These are phyloP conservation scores for Calamus simplicifolius DNA, from an alignment of 176 grass and related monocot species.

Conservation along the genomic window DNA sequence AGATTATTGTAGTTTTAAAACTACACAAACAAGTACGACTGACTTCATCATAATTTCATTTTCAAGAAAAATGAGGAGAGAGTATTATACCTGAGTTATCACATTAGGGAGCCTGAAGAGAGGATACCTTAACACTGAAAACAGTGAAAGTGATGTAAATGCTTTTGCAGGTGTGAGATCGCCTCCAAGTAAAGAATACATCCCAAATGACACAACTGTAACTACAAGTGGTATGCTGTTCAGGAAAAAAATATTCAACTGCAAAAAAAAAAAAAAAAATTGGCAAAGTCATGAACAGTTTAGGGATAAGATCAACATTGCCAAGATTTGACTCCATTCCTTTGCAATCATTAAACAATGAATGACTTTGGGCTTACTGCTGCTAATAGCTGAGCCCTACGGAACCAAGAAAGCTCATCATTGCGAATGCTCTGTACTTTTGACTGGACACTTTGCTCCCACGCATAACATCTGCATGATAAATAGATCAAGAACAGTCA, in stretches of 20 bases:
- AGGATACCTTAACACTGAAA: conserved; percentile 89
- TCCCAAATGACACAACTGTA: conserved; percentile 82
- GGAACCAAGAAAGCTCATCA: conserved; percentile 97
- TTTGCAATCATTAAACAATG: not conserved
- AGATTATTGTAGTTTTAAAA: too few species aligned
- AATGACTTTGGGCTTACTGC: conserved; percentile 40
- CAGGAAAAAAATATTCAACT: conserved; percentile 93
- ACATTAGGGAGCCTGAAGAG: conserved; percentile 94
- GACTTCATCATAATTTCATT: too few species aligned
- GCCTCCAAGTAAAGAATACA: conserved; percentile 86
- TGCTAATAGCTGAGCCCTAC: conserved; percentile 76
- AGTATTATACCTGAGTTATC: conserved; percentile 81
- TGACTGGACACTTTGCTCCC: conserved; percentile 97
- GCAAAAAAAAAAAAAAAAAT: conserved; percentile 33
- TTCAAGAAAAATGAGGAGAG: not conserved
- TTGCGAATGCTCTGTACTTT: conserved; percentile 85
- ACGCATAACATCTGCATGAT: conserved; percentile 83
- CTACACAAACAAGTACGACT: too few species aligned
- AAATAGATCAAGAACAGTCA: conserved; percentile 2
- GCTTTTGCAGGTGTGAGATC: conserved; percentile 95
- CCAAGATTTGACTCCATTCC: not conserved
- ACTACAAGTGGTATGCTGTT: conserved; percentile 92
- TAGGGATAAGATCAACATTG: conserved; percentile 3
- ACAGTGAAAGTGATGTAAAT: conserved; percentile 94
- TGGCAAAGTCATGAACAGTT: conserved; percentile 7